Evolutionary conservation across 768 basidiomycete genomes (phyloP).

Genomic region (Rhizopogon salebrosus): DNA sequence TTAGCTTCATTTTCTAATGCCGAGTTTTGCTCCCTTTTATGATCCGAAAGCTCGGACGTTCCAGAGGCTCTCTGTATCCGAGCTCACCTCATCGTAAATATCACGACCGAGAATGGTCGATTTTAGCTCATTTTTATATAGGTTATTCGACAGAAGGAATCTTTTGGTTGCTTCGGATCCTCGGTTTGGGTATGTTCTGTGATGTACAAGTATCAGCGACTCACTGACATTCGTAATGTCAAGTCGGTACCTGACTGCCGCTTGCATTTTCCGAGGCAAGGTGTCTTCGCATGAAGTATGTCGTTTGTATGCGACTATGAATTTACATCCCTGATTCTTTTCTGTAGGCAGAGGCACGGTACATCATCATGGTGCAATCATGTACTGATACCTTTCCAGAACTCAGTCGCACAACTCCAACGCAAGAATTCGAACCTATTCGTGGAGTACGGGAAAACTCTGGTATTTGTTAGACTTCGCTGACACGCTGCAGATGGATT

Average conservation of each 20-base stretch:
- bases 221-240: background rate
- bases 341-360: slow-evolving; percentile 47
- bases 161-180: slow-evolving; percentile 83
- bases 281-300: slow-evolving; percentile 77
- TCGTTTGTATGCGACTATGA: slow-evolving; percentile 4
- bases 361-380: slow-evolving; percentile 1
- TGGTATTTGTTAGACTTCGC: slow-evolving; percentile 6
- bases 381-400: slow-evolving; percentile 33
- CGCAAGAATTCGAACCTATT: slow-evolving; percentile 68
- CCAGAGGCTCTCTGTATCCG: slow-evolving; percentile 54
- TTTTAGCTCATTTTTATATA: slow-evolving; percentile 20
- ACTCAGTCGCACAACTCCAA: slow-evolving; percentile 70
- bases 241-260: slow-evolving; percentile 83
- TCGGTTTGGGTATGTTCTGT: slow-evolving; percentile 50
- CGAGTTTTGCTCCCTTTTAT: slow-evolving; percentile 88
- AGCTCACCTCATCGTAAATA: slow-evolving; percentile 70
- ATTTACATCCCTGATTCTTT: slow-evolving; percentile 1
- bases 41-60: slow-evolving; percentile 60
- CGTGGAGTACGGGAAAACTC: slow-evolving; percentile 56
- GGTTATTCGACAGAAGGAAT: slow-evolving; percentile 77
- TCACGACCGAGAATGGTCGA: background rate
- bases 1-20: slow-evolving; percentile 94
- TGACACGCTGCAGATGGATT: slow-evolving; percentile 60
- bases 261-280: slow-evolving; percentile 82
- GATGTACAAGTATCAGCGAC: background rate